Evolutionary conservation across 2,329 filamentous ascomycete species (phyloP).

Genomic region (Fonsecaea monophora): DNA sequence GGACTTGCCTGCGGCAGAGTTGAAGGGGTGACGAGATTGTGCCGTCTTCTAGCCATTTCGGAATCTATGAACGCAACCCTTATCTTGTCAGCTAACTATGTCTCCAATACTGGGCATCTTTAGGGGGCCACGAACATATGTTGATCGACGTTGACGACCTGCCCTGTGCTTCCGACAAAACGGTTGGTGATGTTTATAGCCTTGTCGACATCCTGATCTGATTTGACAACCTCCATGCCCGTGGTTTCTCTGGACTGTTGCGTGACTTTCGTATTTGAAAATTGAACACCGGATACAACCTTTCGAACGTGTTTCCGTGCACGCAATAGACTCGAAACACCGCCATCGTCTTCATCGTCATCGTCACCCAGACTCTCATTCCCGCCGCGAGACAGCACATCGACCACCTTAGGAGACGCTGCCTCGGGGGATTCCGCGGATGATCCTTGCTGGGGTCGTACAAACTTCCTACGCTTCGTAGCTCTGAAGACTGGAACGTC

Average conservation of each 20-base stretch:
- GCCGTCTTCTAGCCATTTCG: slow-evolving; percentile 64
- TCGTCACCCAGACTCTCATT: slow-evolving; percentile 5
- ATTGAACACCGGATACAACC: slow-evolving; percentile 32
- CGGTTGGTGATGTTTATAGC: slow-evolving; percentile 56
- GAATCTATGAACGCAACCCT: slow-evolving; percentile 73
- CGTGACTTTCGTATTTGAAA: slow-evolving; percentile 28
- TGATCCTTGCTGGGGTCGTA: slow-evolving; percentile 11
- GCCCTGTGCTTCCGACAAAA: slow-evolving; percentile 66
- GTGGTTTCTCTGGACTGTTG: slow-evolving; percentile 2
- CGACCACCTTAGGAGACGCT: not conserved
- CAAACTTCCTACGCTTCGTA: slow-evolving; percentile 37
- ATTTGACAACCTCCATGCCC: slow-evolving; percentile 15
- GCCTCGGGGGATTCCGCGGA: slow-evolving; percentile 5
- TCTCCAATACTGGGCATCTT: slow-evolving; percentile 25
- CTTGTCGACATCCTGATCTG: slow-evolving; percentile 36
- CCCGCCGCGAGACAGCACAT: not conserved
- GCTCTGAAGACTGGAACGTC: slow-evolving; percentile 35
- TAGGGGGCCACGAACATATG: slow-evolving; percentile 64
- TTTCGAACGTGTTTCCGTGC: slow-evolving; percentile 26
- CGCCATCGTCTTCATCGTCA: slow-evolving; percentile 16
- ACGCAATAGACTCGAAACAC: slow-evolving; percentile 23
- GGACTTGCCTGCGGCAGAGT: slow-evolving; percentile 37
- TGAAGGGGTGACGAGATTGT: slow-evolving; percentile 22
- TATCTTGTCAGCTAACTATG: slow-evolving; percentile 62
- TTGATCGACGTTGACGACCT: slow-evolving; percentile 64